Base-by-base conservation (phyloP, 805 yeast species). In the Teunomyces lycoperdinae region DNA sequence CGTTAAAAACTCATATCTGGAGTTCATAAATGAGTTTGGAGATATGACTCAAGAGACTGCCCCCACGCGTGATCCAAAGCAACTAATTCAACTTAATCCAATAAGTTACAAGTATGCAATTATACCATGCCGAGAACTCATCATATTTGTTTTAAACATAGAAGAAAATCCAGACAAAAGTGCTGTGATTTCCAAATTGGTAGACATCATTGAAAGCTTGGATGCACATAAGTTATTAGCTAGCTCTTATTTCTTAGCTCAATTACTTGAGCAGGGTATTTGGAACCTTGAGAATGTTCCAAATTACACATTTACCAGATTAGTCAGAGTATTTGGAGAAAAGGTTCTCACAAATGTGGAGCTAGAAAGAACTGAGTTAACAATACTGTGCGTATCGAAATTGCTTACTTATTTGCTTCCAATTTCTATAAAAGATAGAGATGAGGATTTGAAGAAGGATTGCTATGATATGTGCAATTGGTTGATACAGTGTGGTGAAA, bases 401-500 rank as follows among this genome's bases (percentile, higher is more conserved):
- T 43, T 77, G 1, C 51, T 75, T 24, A 20, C 40, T 0, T 28
- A 52, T 0, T 58, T 71, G 35, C 49, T 63, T 3, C 57, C 54
- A 1, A 42, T 53, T 0, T 68, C 80, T 70, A 38, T 68, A 1
- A 32, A 43, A 1, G 47, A 44, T 4, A 30, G 42, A 0, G 55
- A 60, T 7, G 58, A 52, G 1, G 58, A 57, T 1, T 56, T 77
- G 6, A 52, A 58, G 14, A 67, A 67, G 3, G 84, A 80, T 43
- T 72, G 74, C 39, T 57, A 56, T 32, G 86, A 82, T 52, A 70
- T 83, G 14, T 64, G 72, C 34, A 58, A 64, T 1, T 83, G 80
- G 74, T 50, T 81, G 7, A 35, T 68, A 2, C 55, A 62, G 13
- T 63, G 81, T 42, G 70, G 72, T 3, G 63, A 66, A 1, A 77